Base-by-base conservation (phyloP, 1,139 yeast species). In the Ogataea hybrid region DNA sequence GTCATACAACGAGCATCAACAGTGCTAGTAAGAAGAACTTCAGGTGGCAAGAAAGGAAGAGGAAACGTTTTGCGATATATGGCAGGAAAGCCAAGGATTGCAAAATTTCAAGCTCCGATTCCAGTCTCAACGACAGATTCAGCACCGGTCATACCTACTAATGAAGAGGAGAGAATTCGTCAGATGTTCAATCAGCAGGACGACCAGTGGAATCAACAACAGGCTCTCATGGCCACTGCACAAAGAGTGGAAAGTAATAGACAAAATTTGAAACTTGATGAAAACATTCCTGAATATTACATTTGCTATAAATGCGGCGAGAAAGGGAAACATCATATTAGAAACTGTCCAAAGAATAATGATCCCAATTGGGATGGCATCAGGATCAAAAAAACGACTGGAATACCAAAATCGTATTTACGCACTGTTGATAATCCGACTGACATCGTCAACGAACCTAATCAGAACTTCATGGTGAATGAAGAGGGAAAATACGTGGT, bases 291-390 rank as follows among this genome's bases (percentile, higher is more conserved):
- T 1, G 92, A 96, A 4, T 96, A 96, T 1, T 92, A 92, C 58
- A 84, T 90, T 59, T 92, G 98, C 63, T 90, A 92, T 63, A 75
- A 97, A 61, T 92, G 99, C 69, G 98, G 98, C 39, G 89, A 87
- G 36, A 87, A 89, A 63, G 64, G 63, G 35, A 96, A 92, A 49
- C 99, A 92, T 63, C 90, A 95, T 92, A 90, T 94, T 49, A n/a
- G n/a, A n/a, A n/a, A n/a, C n/a, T n/a, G n/a, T 68, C 98, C 98
- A 0, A 88, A 96, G 2, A 85, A 86, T 54, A 80, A 79, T 42
- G 97, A 92, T 63, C 96, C 97, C 5, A 85, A 81, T 55, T 89
- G 89, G 75, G 97, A 92, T 60, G 95, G 96, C 22, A 87, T 86
- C 59, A 75, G 95, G 51, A 84, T 92, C 39, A 82, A 88, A 58